These are phyloP conservation scores for Rhizodiscina lignyota DNA, from an alignment of 495 filamentous ascomycete species.

Conservation along the genomic window DNA sequence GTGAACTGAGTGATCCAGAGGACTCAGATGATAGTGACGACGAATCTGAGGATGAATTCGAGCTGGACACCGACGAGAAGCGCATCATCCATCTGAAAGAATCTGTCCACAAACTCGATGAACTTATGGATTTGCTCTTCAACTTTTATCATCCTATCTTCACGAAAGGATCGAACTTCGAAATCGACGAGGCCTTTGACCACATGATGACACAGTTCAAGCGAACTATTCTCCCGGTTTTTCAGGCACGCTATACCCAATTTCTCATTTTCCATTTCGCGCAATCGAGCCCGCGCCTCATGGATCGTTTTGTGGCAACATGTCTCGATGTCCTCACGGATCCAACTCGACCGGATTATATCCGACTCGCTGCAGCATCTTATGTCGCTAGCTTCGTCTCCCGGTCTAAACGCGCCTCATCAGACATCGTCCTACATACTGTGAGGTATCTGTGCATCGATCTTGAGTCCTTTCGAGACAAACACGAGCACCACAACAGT, in stretches of 20 bases:
- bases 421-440: conserved; percentile 58
- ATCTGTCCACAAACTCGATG: conserved; percentile 81
- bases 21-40: conserved; percentile 27
- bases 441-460: conserved; percentile 59
- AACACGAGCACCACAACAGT: conserved; percentile 49
- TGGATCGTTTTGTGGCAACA: conserved; percentile 64
- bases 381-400: conserved; percentile 91
- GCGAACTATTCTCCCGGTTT: conserved; percentile 72
- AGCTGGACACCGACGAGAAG: conserved; percentile 24
- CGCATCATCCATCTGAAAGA: conserved; percentile 47
- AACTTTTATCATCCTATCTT: conserved; percentile 60
- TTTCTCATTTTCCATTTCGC: conserved; percentile 91
- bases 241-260: conserved; percentile 72
- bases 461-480: conserved; percentile 45
- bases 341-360: conserved; percentile 41
- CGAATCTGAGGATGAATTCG: conserved; percentile 18
- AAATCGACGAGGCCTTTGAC: conserved; percentile 39
- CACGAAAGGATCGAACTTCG: conserved; percentile 23
- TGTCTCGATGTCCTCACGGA: conserved; percentile 56
- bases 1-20: conserved; percentile 24
- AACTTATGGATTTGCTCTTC: conserved; percentile 81
- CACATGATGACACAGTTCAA: conserved; percentile 69
- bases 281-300: conserved; percentile 53
- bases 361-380: conserved; percentile 71
- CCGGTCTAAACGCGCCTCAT: conserved; percentile 60